A percentile compares a stretch with the other conserved stretches of the same genome.
Conservation (phyloP, 345 rosid genomes). For the Iberis pinnata region DNA sequence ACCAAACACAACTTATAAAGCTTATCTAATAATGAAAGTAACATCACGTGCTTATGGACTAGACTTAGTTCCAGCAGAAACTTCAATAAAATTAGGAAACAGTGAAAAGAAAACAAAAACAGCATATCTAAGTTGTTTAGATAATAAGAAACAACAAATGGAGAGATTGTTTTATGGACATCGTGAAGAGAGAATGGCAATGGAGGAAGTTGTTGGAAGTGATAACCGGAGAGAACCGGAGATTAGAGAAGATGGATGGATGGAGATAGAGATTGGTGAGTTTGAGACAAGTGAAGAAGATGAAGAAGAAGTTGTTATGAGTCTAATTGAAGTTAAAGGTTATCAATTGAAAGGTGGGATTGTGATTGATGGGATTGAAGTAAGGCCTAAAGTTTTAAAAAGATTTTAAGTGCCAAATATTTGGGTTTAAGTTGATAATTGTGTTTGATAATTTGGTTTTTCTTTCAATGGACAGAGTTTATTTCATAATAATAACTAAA, state of each 20-base stretch:
- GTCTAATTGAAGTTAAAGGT: conserved; percentile 63
- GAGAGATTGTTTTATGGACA: conserved; percentile 17
- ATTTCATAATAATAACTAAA: too few species aligned
- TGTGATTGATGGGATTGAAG: conserved; percentile 64
- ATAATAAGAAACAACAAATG: conserved; percentile 28
- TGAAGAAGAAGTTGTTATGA: conserved; percentile 39
- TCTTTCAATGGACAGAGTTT: too few species aligned
- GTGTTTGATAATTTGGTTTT: too few species aligned
- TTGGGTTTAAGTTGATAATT: too few species aligned
- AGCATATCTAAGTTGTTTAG: conserved; percentile 24
- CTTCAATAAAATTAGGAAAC: conserved; percentile 27
- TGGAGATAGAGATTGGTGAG: conserved; percentile 73
- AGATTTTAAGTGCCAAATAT: too few species aligned
- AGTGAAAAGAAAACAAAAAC: not conserved
- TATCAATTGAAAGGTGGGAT: conserved; percentile 70
- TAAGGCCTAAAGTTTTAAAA: conserved; percentile 48
- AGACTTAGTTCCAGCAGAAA: conserved; percentile 42
- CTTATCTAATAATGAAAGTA: conserved; percentile 40
- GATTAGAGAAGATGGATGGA: conserved; percentile 55
- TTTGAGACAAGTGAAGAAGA: conserved; percentile 34
- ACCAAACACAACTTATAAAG: conserved; percentile 44
- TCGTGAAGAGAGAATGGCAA: conserved; percentile 12
- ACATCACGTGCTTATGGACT: conserved; percentile 42
- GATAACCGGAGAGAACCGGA: conserved; percentile 17
- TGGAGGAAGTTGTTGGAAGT: not conserved